Evolutionary conservation across 495 filamentous ascomycete species (phyloP).

Genomic region (Hamigera avellanea): DNA sequence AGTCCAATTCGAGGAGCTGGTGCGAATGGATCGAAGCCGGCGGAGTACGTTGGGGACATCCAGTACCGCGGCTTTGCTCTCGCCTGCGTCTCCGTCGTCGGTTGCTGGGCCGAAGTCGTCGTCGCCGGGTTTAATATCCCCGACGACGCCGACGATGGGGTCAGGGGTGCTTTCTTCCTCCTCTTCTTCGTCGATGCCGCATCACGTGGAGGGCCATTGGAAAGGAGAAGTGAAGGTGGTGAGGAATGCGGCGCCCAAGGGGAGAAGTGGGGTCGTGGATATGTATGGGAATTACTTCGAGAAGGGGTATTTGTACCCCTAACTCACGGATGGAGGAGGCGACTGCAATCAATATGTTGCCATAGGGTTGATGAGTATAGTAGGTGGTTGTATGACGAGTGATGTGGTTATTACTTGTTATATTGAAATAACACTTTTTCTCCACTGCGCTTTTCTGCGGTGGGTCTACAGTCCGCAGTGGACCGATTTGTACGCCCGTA

Average conservation of each 20-base stretch:
- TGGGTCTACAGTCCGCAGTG: no score
- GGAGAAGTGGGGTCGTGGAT: conserved; percentile 33
- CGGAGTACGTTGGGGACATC: conserved; percentile 11
- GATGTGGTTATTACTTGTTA: no score
- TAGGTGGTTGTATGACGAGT: no score
- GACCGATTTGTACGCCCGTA: no score
- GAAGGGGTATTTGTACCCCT: conserved; percentile 41
- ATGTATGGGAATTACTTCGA: conserved; percentile 45
- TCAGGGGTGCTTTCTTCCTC: background rate
- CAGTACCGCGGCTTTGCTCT: conserved; percentile 5
- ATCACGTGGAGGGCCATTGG: conserved; percentile 40
- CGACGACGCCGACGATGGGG: conserved; percentile 6
- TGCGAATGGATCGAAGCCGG: conserved; percentile 18
- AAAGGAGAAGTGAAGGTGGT: conserved; percentile 43
- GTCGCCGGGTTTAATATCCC: conserved; percentile 3
- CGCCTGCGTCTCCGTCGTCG: conserved; percentile 4
- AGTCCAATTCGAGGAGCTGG: conserved; percentile 27
- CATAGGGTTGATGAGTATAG: no score
- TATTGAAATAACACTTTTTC: no score
- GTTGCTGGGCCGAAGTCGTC: conserved; percentile 4
- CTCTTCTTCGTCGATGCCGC: conserved; percentile 11
- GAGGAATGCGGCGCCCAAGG: conserved; percentile 30
- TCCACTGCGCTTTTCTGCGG: no score
- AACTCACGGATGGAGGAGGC: no score
- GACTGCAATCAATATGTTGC: no score